Conservation (phyloP, 441 rosid species). For the Caryocar brasiliense region DNA sequence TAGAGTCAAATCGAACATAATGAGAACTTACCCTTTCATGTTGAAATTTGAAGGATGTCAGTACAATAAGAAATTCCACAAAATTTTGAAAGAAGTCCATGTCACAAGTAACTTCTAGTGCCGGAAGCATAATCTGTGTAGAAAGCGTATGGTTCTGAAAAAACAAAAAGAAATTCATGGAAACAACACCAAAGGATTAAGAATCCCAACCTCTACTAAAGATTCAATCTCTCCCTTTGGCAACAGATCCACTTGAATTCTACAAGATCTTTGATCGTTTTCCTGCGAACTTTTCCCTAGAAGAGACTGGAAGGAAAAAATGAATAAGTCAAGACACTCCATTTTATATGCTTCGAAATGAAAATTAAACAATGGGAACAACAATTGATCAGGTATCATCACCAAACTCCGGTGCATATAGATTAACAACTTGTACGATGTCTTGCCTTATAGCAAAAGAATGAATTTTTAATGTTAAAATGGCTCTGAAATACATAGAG, state of each 20-base stretch:
- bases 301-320: slow-evolving; percentile 27
- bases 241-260: slow-evolving; percentile 45
- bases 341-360: neutral
- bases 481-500: no score
- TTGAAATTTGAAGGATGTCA: slow-evolving; percentile 54
- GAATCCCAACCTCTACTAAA: slow-evolving; percentile 44
- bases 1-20: slow-evolving; percentile 2
- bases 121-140: slow-evolving; percentile 56
- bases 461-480: no score
- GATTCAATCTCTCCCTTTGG: slow-evolving; percentile 43
- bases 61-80: slow-evolving; percentile 34
- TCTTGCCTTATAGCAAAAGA: no score
- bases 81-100: slow-evolving; percentile 35
- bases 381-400: neutral
- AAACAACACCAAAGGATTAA: neutral
- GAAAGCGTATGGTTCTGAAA: slow-evolving; percentile 4
- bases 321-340: neutral
- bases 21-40: slow-evolving; percentile 66
- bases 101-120: slow-evolving; percentile 52
- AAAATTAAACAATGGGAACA: neutral
- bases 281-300: slow-evolving; percentile 28
- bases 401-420: neutral
- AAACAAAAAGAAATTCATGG: neutral
- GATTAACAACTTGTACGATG: no score
- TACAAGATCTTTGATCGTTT: slow-evolving; percentile 38